Percentiles rank a stretch among this genome's conserved stretches.
phyloP scores from a whole-genome alignment of 208 protist genomes.

The Trypanosoma platydactyli region DNA sequence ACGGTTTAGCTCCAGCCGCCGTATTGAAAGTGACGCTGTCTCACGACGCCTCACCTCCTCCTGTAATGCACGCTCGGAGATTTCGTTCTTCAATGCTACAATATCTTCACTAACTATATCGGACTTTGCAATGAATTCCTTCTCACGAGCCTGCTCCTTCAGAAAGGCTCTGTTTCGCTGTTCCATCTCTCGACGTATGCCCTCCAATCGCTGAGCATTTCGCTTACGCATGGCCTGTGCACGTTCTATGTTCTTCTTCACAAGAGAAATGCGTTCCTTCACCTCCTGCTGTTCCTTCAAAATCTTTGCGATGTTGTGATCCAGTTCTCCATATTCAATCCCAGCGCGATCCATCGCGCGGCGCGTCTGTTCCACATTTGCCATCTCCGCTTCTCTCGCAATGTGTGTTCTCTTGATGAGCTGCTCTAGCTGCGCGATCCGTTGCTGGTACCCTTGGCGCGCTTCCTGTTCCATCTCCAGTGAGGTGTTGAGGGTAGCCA shows the following conservation, averaged over 20 bases:
- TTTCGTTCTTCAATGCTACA: conserved; percentile 67
- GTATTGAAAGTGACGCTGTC: conserved; percentile 57
- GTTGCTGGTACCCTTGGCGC: conserved; percentile 66
- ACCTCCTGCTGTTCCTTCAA: conserved; percentile 43
- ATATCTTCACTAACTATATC: conserved; percentile 61
- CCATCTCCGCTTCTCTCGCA: conserved; percentile 49
- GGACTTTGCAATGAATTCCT: conserved; percentile 62
- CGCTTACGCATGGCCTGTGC: conserved; percentile 29
- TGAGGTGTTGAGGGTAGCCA: conserved; percentile 85
- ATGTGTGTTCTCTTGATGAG: conserved; percentile 73
- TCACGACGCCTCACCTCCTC: conserved; percentile 77
- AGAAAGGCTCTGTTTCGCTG: conserved; percentile 82
- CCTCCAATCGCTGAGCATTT: conserved; percentile 57
- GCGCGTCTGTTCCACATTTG: conserved; percentile 58
- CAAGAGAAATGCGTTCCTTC: conserved; percentile 35
- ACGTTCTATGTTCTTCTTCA: conserved; percentile 41
- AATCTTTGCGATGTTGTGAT: conserved; percentile 52
- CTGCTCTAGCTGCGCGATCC: conserved; percentile 66
- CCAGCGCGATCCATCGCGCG: conserved; percentile 75
- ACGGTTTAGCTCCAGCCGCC: conserved; percentile 85
- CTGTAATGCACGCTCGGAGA: conserved; percentile 54
- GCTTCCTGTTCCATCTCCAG: conserved; percentile 80
- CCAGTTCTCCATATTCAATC: conserved; percentile 48
- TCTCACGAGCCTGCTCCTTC: conserved; percentile 81
- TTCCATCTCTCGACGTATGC: conserved; percentile 68